Percentiles rank a stretch among this genome's conserved stretches.
These are phyloP conservation scores for Aspergillus carlsbadensis DNA, from an alignment of 495 filamentous ascomycete genomes.

Conservation along the genomic window DNA sequence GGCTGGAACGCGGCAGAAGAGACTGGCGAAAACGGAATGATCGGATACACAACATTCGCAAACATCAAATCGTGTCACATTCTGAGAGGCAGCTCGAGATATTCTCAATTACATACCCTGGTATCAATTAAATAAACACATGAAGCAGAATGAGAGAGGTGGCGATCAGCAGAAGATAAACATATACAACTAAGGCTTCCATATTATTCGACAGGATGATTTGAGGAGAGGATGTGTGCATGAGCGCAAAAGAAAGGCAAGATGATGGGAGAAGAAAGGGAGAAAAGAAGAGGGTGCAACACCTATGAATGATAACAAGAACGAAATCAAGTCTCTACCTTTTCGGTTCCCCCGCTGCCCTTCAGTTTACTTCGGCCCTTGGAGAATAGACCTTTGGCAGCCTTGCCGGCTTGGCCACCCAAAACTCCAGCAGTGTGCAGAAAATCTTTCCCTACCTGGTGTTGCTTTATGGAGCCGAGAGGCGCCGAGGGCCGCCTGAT, in stretches of 20 bases:
- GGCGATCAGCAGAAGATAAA: not conserved
- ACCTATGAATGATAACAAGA: conserved; percentile 12
- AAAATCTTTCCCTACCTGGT: conserved; percentile 71
- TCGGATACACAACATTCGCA: conserved; percentile 1
- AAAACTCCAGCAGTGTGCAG: conserved; percentile 74
- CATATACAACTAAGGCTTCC: not conserved
- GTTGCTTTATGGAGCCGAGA: conserved; percentile 38
- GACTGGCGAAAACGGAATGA: not conserved
- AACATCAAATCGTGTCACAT: conserved; percentile 37
- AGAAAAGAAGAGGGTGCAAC: not conserved
- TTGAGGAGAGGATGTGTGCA: conserved; percentile 18
- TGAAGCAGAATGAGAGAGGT: conserved; percentile 3
- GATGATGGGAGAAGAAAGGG: not conserved
- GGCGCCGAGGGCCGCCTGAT: conserved; percentile 35
- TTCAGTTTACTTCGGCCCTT: conserved; percentile 83
- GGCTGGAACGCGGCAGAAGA: not conserved
- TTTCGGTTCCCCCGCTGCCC: conserved; percentile 58
- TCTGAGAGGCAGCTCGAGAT: conserved; percentile 29
- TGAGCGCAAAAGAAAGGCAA: conserved; percentile 11
- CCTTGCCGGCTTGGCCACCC: conserved; percentile 68
- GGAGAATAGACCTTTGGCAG: conserved; percentile 82
- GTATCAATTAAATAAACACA: conserved; percentile 23
- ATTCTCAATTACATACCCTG: conserved; percentile 32
- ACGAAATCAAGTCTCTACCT: conserved; percentile 72
- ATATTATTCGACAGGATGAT: conserved; percentile 4